Base-by-base conservation (phyloP, 2,329 filamentous ascomycete genomes). In the Moelleriella libera region DNA sequence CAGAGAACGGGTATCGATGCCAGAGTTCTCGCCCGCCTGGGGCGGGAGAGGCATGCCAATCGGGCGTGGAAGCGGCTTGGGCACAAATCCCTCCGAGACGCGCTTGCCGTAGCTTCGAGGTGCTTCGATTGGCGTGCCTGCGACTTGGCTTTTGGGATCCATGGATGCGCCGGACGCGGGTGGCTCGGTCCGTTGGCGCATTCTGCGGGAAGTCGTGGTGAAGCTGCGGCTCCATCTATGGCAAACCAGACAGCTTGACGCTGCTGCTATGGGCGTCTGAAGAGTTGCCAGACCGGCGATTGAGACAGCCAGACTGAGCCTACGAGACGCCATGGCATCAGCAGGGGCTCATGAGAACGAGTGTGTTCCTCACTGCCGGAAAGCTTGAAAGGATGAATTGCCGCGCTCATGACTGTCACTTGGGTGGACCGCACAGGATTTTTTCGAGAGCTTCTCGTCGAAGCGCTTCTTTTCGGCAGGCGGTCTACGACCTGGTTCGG, bases 31-130 rank as follows among this genome's bases (percentile, higher is more conserved):
- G 50, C 88, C 88, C 10, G 78, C 67, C 49, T 72, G 67, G 0
- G 92, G 92, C 2, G 88, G 84, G 39, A 77, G 67, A 9, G 74
- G 71, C 65, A 94, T 79, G 52, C 92, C 92, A 54, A 98, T 90
- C 11, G 92, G 90, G 39, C 87, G 80, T 40, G 71, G 66, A 41
- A 85, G 66, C 14, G 73, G 74, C 55, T 71, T 74, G 5, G 80
- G 80, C 8, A 69, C 75, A 57, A 82, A 83, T 31, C 69, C 60
- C 9, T 60, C 64, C 2, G 72, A 64, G 30, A 72, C 56, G 12
- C 70, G 68, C 60, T 72, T 74, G 56, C 80, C 80, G 54, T 80
- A 80, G 30, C 71, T 69, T 51, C 77, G 68, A 9, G 79, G 79
- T 5, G 78, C 79, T 50, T 78, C 64, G 54, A 74, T 76, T 39